These are phyloP conservation scores for Racocetra persica DNA, from an alignment of 371 early-diverging fungal genomes.

Conservation along the genomic window DNA sequence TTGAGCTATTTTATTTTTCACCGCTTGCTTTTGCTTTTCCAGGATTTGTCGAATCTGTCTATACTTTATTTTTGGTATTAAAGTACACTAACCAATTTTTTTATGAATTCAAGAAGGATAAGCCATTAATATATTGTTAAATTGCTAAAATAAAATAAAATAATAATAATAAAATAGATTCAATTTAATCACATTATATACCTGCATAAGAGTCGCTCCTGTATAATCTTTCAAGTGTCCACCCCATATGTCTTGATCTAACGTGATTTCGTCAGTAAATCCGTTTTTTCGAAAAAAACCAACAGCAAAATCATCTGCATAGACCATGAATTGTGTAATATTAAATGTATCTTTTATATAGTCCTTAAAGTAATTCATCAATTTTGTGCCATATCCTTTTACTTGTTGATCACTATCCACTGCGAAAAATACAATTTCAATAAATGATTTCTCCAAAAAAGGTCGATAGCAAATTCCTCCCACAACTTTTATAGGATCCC, in stretches of 20 bases:
- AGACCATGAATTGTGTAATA: slow-evolving; percentile 93
- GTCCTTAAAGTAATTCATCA: slow-evolving; percentile 96
- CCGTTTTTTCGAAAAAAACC: slow-evolving; percentile 99
- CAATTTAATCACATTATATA: slow-evolving; percentile 45
- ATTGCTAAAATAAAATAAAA: slow-evolving; percentile 38
- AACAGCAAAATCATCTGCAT: slow-evolving; percentile 99
- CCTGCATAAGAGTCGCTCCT: slow-evolving; percentile 99
- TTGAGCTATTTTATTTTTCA: slow-evolving; percentile 82
- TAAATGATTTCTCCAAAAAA: slow-evolving; percentile 90
- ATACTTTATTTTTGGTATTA: slow-evolving; percentile 67
- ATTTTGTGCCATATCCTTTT: slow-evolving; percentile 93
- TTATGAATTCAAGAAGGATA: slow-evolving; percentile 6
- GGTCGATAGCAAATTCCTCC: slow-evolving; percentile 98
- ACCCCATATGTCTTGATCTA: slow-evolving; percentile 94
- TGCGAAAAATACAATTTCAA: slow-evolving; percentile 99
- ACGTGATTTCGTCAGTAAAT: slow-evolving; percentile 94
- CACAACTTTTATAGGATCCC: slow-evolving; percentile 77
- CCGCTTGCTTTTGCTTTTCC: slow-evolving; percentile 60
- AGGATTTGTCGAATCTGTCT: slow-evolving; percentile 65
- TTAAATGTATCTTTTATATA: slow-evolving; percentile 75
- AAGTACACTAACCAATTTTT: slow-evolving; percentile 55
- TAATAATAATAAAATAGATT: neutral
- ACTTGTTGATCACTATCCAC: slow-evolving; percentile 95
- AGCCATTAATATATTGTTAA: slow-evolving; percentile 26
- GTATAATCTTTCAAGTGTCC: slow-evolving; percentile 99